Evolutionary conservation across 805 yeast genomes (phyloP), one percentile per base, ranked within the genome.

Genomic region (Candida namnaoensis): DNA sequence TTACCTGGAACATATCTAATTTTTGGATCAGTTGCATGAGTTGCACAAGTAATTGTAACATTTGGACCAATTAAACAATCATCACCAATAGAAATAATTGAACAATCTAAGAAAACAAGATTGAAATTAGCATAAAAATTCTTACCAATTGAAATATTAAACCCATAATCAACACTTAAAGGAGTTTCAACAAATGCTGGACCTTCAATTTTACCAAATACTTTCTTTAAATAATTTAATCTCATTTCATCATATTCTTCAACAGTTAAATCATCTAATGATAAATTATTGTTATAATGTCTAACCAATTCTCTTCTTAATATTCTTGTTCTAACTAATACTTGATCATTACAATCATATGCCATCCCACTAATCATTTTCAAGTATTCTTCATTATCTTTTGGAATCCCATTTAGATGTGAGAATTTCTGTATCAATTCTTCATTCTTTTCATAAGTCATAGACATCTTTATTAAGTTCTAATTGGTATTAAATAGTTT

Each of bases 111-210:
- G 38, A 80, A 60, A 1, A 60, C 54, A 14, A 60, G 42, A 44
- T 76, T 76, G 69, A 74, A 78, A 59, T 83, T 83, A 32, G 74
- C 66, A 52, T 78, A 82, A 56, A 79, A 75, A 27, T 62, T 56
- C 43, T 78, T 71, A 2, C 88, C 90, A 14, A 80, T 47, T 13
- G 54, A 57, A 33, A 73, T 62, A 58, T 82, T 83, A 56, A 65
- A 72, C 0, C 90, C 91, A 52, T 80, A 82, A 56, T 83, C 90
- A 35, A 79, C 74, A 45, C 47, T 63, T 50, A 76, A 71, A 6
- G 87, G 87, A 2, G 80, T 70, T 57, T 81, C 86, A 33, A 79
- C 53, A 45, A 57, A 65, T 12, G 57, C 44, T 39, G 61, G 47
- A 37, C 73, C 76, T 13, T 30, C 11, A 24, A 65, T 52, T 34